Evolutionary conservation across 2,329 filamentous ascomycete species (phyloP), one percentile per base, ranked within the genome.

Genomic region (Venturiaceae sp.): DNA sequence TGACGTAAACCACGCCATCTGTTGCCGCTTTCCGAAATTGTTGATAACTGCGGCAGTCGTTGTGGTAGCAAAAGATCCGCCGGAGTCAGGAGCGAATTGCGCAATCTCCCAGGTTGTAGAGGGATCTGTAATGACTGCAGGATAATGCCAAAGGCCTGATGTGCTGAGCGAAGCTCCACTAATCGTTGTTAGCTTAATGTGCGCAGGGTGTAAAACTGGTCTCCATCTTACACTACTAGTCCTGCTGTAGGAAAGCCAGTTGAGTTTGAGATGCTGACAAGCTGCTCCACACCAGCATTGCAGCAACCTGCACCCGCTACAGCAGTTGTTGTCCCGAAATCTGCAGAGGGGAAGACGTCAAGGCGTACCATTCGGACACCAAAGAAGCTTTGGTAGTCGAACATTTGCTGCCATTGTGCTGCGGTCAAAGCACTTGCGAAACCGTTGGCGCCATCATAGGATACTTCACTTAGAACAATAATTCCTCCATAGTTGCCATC

Each of bases 361-460:
- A 80, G 69, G 53, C 80, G 76, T 30, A 82, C 79, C 76, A 83
- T 78, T 26, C 80, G 74, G 7, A 81, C 78, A n/a, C 78, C 77
- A 61, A 80, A 83, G 21, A 68, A 68, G 3, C 72, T 69, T 66
- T 83, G 80, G 62, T 83, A 83, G 34, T 71, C 70, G 61, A 80
- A 80, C 5, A 83, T 64, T 46, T 73, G 64, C 28, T 74, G 70
- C 77, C 77, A 80, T 68, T 83, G 80, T 39, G 74, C 75, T 3
- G 72, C 63, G 8, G 77, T 81, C 60, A 83, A 63, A 53, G 77
- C 78, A 64, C 76, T 79, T 19, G 34, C 14, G 34, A n/a, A 56
- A 23, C 54, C 54, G 46, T 68, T 65, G 2, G 72, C 69, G 63
- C 75, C 77, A 56, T 78, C 71, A 62, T 80, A 80, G 50, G 74